A percentile compares a stretch with the other conserved stretches of the same genome.
Conservation (phyloP, 116 monocot species). For the Trichopus zeylanicus region DNA sequence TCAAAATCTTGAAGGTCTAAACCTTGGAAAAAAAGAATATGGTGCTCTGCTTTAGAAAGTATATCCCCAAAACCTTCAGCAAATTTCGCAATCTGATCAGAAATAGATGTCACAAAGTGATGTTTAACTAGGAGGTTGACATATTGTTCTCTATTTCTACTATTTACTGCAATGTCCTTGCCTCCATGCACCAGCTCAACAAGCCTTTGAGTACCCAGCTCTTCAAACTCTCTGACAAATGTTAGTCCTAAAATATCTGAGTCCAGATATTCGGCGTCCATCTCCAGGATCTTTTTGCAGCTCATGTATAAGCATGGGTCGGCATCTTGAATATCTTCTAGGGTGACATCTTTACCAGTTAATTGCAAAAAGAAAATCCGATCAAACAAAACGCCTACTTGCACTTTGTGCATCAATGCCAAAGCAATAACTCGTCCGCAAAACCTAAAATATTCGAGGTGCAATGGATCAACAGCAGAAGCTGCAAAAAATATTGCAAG, state of each 20-base stretch:
- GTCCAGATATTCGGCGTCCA: conserved; percentile 65
- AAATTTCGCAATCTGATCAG: conserved; percentile 57
- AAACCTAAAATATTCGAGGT: conserved; percentile 73
- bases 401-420: conserved; percentile 83
- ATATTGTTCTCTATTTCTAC: conserved; percentile 59
- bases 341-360: conserved; percentile 42
- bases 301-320: conserved; percentile 71
- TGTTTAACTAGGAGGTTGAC: conserved; percentile 61
- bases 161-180: conserved; percentile 70
- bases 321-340: conserved; percentile 78
- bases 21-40: conserved; percentile 44
- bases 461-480: conserved; percentile 71
- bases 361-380: conserved; percentile 73
- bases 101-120: conserved; percentile 54
- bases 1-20: conserved; percentile 77
- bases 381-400: conserved; percentile 74
- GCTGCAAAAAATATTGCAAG: conserved; percentile 29
- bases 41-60: conserved; percentile 22
- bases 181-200: conserved; percentile 80
- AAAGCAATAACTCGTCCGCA: conserved; percentile 78
- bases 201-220: conserved; percentile 32
- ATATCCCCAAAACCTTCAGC: conserved; percentile 67
- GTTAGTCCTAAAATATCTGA: conserved; percentile 73
- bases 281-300: conserved; percentile 72
- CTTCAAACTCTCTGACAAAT: conserved; percentile 58